phyloP scores from a whole-genome alignment of 2,329 filamentous ascomycete genomes.

The Stylonectria norvegica region DNA sequence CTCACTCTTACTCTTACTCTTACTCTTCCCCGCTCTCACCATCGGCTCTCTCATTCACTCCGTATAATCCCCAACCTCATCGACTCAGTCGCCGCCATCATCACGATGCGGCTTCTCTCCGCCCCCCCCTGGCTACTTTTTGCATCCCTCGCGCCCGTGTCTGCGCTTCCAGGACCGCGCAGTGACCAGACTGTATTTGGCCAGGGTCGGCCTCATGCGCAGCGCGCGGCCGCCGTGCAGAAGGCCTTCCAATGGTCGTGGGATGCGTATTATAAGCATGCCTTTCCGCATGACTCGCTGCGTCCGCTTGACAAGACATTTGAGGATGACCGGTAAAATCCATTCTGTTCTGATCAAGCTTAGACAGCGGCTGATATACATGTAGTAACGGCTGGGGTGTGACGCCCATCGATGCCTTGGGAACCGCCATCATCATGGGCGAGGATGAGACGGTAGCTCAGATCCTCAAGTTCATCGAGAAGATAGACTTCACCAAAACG shows the following conservation, averaged over 20 bases:
- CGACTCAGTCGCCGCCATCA: too few relatives aligned
- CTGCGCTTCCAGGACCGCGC: background rate
- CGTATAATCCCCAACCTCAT: too few relatives aligned
- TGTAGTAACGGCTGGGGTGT: conserved; percentile 79
- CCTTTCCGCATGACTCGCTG: conserved; percentile 75
- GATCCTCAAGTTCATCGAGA: conserved; percentile 68
- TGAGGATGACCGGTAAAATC: conserved; percentile 72
- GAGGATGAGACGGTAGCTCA: conserved; percentile 63
- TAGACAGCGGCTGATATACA: background rate
- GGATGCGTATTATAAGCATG: conserved; percentile 69
- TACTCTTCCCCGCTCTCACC: too few relatives aligned
- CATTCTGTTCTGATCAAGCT: background rate
- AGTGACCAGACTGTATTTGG: background rate
- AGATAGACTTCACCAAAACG: conserved; percentile 67
- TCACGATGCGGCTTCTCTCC: too few relatives aligned
- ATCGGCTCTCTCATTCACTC: too few relatives aligned
- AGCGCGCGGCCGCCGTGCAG: conserved; percentile 60
- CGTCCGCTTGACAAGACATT: conserved; percentile 62
- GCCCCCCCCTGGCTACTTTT: too few relatives aligned
- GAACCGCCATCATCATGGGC: conserved; percentile 75
- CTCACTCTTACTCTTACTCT: too few relatives aligned
- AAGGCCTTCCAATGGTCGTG: conserved; percentile 68
- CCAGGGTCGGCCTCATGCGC: too few relatives aligned
- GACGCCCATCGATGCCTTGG: conserved; percentile 75
- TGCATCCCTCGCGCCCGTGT: background rate